These are phyloP conservation scores for Ormosia semicastrata DNA, from an alignment of 306 rosid genomes.

Conservation along the genomic window DNA sequence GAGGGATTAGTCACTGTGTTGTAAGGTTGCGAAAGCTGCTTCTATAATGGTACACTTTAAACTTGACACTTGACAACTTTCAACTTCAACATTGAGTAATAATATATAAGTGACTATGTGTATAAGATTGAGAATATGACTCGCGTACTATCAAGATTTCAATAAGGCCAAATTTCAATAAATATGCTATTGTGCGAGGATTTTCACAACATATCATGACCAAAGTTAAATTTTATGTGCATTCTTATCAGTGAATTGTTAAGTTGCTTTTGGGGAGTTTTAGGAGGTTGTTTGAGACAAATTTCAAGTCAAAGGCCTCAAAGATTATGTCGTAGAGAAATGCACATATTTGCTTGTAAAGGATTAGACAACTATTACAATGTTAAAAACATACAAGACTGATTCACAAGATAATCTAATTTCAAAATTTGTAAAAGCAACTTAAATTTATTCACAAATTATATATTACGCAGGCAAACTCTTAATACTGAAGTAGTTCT, in stretches of 20 bases:
- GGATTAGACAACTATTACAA: background rate
- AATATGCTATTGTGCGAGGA: background rate
- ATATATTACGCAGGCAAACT: background rate
- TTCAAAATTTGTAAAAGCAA: background rate
- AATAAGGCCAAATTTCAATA: background rate
- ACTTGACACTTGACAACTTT: background rate
- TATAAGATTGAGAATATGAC: background rate
- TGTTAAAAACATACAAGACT: background rate
- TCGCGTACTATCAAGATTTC: background rate
- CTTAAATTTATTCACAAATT: background rate
- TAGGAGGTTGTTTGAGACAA: background rate
- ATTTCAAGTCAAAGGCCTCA: constrained; percentile 1
- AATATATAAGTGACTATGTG: background rate
- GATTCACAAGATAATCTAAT: constrained; percentile 8
- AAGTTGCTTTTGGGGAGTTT: background rate
- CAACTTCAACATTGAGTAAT: background rate
- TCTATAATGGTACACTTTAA: background rate
- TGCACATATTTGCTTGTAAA: background rate
- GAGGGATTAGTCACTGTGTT: background rate
- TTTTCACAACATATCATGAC: background rate
- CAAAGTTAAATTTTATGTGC: background rate
- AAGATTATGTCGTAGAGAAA: background rate
- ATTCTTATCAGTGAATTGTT: background rate
- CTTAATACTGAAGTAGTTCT: background rate
- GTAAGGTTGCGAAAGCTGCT: background rate